Evolutionary conservation across 192 early-diverging fungal genomes (phyloP), one percentile per base, ranked within the genome.

Genomic region (Entomortierella parvispora): DNA sequence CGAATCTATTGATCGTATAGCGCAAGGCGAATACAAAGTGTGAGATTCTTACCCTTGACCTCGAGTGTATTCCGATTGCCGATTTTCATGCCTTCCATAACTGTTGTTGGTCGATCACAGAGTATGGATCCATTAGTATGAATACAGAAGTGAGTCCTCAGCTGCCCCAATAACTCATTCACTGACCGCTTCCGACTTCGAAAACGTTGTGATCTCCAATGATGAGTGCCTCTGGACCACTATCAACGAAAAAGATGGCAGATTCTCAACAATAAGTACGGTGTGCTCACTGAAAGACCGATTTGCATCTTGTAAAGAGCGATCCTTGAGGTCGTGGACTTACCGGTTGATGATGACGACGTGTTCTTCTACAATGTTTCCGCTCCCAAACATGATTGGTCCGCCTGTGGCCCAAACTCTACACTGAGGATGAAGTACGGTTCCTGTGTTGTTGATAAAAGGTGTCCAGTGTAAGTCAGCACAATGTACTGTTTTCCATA

Each of bases 301-400:
- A 32, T 49, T 14, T 11, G n/a, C 3, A 31, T 17, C 51, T n/a
- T n/a, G n/a, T 11, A 11, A 18, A 17, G 8, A 20, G 29, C 55
- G n/a, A 28, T 33, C 1, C 4, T 55, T 12, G 31, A 23, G 18
- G 20, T 32, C 56, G 6, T 31, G 37, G 7, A 33, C 62, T 40
- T 83, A 92, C 90, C 83, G 82, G 72, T 94, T 93, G 34, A 91
- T 85, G 28, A 94, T 90, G 7, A 79, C 63, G 9, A 84, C 88
- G 49, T 90, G 86, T 68, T 94, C 93, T 63, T 93, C 90, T n/a
- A 94, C 69, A 56, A 94, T 90, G 62, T 93, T 94, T 51, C 87
- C 84, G 57, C 69, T 80, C 18, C 93, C 93, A 62, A 94, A 88
- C 7, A 88, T 68, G 58, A 94, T 93, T 4, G 86, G 70, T 11